A percentile compares a stretch with the other conserved stretches of the same genome.
phyloP scores from a whole-genome alignment of 2,329 filamentous ascomycete genomes.

The Setomelanomma holmii region DNA sequence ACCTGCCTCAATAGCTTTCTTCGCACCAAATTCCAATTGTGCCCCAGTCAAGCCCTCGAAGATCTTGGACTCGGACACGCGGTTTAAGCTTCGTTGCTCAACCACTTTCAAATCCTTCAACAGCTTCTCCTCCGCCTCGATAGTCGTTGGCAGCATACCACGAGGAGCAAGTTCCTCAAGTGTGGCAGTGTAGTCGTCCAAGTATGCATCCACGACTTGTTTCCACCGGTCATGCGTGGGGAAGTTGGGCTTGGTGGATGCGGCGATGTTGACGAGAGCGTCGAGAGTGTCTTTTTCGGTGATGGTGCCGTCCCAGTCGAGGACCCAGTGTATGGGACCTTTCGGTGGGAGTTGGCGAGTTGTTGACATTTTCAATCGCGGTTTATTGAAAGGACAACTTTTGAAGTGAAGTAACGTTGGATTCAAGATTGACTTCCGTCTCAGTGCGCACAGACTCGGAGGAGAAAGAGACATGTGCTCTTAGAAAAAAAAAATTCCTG shows the following conservation, averaged over 20 bases:
- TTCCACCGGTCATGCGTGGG: slow-evolving; percentile 44
- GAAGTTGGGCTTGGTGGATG: slow-evolving; percentile 30
- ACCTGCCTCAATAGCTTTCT: slow-evolving; percentile 34
- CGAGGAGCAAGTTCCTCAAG: slow-evolving; percentile 35
- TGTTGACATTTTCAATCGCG: slow-evolving; percentile 17
- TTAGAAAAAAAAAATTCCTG: no score
- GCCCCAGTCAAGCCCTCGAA: slow-evolving; percentile 47
- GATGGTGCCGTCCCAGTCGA: slow-evolving; percentile 59
- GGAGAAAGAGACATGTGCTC: not conserved
- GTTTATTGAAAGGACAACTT: not conserved
- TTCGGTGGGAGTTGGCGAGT: slow-evolving; percentile 1
- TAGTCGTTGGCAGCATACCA: slow-evolving; percentile 33
- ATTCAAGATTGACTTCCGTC: no score
- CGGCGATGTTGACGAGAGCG: slow-evolving; percentile 50
- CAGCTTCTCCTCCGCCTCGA: slow-evolving; percentile 47
- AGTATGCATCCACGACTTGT: slow-evolving; percentile 49
- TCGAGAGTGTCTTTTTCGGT: slow-evolving; percentile 55
- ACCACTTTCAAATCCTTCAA: slow-evolving; percentile 46
- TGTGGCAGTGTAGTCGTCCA: slow-evolving; percentile 48
- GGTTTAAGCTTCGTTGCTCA: slow-evolving; percentile 50
- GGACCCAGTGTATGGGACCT: slow-evolving; percentile 44
- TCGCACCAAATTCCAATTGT: slow-evolving; percentile 37
- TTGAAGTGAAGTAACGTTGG: not conserved
- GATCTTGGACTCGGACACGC: slow-evolving; percentile 49
- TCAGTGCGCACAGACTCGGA: no score